Base-by-base conservation (phyloP, 805 yeast species). In the Starmerella stellata region DNA sequence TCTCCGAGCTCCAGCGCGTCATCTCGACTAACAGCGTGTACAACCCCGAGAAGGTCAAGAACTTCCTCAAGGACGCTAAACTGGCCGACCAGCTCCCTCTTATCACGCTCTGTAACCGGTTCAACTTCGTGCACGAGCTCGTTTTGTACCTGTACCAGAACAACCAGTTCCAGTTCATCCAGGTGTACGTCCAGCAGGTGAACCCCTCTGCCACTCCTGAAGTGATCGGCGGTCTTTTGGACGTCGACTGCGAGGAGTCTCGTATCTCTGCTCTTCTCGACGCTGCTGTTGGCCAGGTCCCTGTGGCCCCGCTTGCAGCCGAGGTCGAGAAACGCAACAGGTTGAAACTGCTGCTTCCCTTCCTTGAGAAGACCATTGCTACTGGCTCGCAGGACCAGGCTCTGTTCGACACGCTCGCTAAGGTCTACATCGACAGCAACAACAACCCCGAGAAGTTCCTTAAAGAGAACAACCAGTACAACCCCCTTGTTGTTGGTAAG, bases 271-370 rank as follows among this genome's bases (percentile, higher is more conserved):
- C 71, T 39, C 66, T 90, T 53, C 68, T 90, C 50, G 70, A 68
- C 54, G 75, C 93, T 19, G 96, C 87, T 5, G 64, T 83, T 40
- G 96, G 96, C 40, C 87, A 87, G 61, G 94, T 90, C 41, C 95
- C 98, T 46, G 72, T 90, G 49, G 78, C 70, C 50, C 83, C 78
- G 50, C 71, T 90, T 51, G 93, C 92, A 36, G 75, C 68, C 35
- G 96, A 87, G 66, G 96, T 87, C 51, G 98, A 90, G 65, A 80
- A 82, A 69, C 77, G 98, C 66, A 87, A 85, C 65, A 74, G 95
- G 56, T 69, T 90, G 52, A 90, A 90, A 64, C 65, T 90, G 43
- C 66, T 90, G 58, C 66, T 90, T 51, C 98, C 98, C 40, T 90
- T 81, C 66, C 68, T 90, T 54, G 98, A 90, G 60, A 74, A 83